Percentiles rank a stretch among this genome's conserved stretches.
Evolutionary conservation across 768 basidiomycete genomes (phyloP).

Genomic region (Dacryopinax primogenitus): DNA sequence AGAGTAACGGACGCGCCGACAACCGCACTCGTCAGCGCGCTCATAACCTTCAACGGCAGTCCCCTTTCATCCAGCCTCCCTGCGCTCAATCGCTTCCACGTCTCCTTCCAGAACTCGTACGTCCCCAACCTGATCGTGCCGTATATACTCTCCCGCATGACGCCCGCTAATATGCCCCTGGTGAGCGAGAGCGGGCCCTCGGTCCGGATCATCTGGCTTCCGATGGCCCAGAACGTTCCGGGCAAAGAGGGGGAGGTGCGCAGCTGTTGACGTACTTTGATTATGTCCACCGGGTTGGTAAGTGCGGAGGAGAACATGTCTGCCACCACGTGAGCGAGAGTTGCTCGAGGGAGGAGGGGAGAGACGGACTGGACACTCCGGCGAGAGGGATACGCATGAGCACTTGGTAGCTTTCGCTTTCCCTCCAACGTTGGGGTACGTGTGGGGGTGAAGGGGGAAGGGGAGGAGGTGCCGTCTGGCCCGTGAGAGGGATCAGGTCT

Average conservation of each 20-base stretch:
- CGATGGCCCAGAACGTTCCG: conserved; percentile 28
- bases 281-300: conserved; percentile 29
- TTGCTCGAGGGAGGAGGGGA: not conserved
- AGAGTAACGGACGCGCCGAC: conserved; percentile 25
- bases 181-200: conserved; percentile 27
- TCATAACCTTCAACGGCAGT: conserved; percentile 26
- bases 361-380: not conserved
- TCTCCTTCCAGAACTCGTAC: conserved; percentile 31
- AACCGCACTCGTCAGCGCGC: conserved; percentile 26
- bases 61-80: conserved; percentile 26
- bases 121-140: conserved; percentile 29
- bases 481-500: not conserved
- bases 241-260: conserved; percentile 23
- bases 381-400: not conserved
- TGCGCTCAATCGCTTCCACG: conserved; percentile 16
- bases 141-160: conserved; percentile 29
- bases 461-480: not conserved
- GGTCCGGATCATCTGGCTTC: conserved; percentile 26
- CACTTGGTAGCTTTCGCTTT: not conserved
- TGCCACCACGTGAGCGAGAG: conserved; percentile 12
- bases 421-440: not conserved
- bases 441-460: not conserved
- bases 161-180: conserved; percentile 28
- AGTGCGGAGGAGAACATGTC: conserved; percentile 29
- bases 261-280: conserved; percentile 30